These are phyloP conservation scores for Suhomyces tanzawaensis DNA, from an alignment of 805 yeast species.

Conservation along the genomic window DNA sequence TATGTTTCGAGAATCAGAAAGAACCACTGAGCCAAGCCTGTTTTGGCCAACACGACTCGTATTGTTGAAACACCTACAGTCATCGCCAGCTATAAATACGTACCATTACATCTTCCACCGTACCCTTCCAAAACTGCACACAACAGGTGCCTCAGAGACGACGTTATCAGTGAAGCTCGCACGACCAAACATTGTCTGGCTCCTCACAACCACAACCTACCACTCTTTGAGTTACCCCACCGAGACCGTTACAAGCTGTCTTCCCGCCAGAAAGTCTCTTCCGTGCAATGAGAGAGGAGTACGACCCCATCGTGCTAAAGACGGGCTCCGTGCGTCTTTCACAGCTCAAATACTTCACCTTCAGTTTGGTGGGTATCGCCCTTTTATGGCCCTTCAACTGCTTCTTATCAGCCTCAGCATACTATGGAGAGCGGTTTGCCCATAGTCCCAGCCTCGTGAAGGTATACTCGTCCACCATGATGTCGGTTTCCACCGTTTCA, in stretches of 20 bases:
- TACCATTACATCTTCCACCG: too few species aligned
- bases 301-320: constrained; percentile 22
- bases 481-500: constrained; percentile 77
- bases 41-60: too few species aligned
- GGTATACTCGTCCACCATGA: constrained; percentile 77
- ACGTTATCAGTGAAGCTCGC: not conserved
- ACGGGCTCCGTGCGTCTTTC: constrained; percentile 21
- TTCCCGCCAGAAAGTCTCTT: not conserved
- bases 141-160: too few species aligned
- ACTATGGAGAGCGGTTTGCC: constrained; percentile 63
- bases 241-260: not conserved
- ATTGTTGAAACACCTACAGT: too few species aligned
- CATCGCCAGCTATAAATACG: too few species aligned
- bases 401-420: constrained; percentile 80
- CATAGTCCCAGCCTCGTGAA: constrained; percentile 49
- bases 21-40: too few species aligned
- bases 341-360: constrained; percentile 52
- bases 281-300: constrained; percentile 6
- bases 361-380: constrained; percentile 69
- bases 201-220: too few species aligned
- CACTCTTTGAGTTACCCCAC: too few species aligned
- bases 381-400: constrained; percentile 97
- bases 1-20: too few species aligned
- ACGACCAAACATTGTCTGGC: too few species aligned
- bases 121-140: too few species aligned